A percentile compares a stretch with the other conserved stretches of the same genome.
Evolutionary conservation across 441 rosid species (phyloP).

Genomic region (Mallotus repandus): DNA sequence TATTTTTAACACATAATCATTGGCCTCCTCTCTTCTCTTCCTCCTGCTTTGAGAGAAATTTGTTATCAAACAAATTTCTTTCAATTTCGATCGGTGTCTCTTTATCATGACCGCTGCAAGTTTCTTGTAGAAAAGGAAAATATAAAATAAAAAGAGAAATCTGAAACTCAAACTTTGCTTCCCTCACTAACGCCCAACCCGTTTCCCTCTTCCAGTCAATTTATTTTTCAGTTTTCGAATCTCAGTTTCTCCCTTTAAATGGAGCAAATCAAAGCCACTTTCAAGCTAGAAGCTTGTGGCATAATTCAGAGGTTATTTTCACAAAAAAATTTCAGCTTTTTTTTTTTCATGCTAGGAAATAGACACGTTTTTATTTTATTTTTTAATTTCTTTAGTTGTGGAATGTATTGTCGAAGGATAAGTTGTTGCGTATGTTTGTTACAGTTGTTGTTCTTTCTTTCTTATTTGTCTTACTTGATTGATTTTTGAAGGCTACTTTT

Average conservation of each 20-base stretch:
- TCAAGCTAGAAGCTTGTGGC: too few relatives aligned
- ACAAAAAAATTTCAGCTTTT: not conserved
- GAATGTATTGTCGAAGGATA: slow-evolving; percentile 58
- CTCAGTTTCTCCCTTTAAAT: too few relatives aligned
- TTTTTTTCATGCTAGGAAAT: not conserved
- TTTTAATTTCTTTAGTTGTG: not conserved
- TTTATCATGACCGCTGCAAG: too few relatives aligned
- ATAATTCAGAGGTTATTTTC: too few relatives aligned
- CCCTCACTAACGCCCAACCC: slow-evolving; percentile 2
- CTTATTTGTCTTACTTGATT: slow-evolving; percentile 1
- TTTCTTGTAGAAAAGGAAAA: too few relatives aligned
- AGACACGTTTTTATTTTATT: not conserved
- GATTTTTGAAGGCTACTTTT: not conserved
- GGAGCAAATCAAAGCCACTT: too few relatives aligned
- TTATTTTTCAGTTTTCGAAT: not conserved
- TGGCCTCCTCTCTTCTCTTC: too few relatives aligned
- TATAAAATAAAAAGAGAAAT: too few relatives aligned
- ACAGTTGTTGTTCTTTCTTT: slow-evolving; percentile 1
- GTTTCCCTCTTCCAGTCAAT: slow-evolving; percentile 2
- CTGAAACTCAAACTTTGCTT: slow-evolving; percentile 27
- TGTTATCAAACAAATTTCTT: too few relatives aligned
- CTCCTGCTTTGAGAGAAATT: too few relatives aligned
- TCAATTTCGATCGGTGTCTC: too few relatives aligned
- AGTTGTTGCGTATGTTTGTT: slow-evolving; percentile 15
- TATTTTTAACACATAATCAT: too few relatives aligned